Evolutionary conservation across 768 basidiomycete species (phyloP).

Genomic region (Hysterangium stoloniferum): DNA sequence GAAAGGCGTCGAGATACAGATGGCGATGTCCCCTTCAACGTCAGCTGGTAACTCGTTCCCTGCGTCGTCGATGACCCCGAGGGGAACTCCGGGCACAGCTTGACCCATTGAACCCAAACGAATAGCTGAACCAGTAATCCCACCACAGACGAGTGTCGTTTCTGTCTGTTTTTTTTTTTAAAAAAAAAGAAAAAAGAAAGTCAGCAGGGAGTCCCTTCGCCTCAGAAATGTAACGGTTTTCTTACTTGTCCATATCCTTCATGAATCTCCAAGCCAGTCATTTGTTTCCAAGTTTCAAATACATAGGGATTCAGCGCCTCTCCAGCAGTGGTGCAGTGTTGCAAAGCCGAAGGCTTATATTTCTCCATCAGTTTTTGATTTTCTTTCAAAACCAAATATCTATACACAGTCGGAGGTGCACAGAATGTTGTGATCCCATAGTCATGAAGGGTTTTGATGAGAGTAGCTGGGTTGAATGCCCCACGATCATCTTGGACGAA

Average conservation of each 20-base stretch:
- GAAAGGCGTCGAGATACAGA: background rate
- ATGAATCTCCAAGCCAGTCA: background rate
- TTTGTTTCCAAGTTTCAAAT: background rate
- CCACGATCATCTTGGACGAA: conserved; percentile 2
- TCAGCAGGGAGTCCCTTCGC: too few relatives aligned
- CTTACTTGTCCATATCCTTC: conserved; percentile 2
- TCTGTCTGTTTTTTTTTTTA: background rate
- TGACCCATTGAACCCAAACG: background rate
- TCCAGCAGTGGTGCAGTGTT: background rate
- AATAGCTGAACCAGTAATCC: background rate
- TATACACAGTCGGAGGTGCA: background rate
- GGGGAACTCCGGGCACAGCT: background rate
- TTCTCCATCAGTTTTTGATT: background rate
- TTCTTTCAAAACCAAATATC: background rate
- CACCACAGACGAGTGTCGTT: background rate
- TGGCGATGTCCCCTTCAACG: background rate
- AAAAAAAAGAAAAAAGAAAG: too few relatives aligned
- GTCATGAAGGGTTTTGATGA: background rate
- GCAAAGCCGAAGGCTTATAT: background rate
- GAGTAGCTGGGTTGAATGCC: background rate
- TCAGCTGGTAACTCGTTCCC: background rate
- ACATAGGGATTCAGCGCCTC: conserved; percentile 1
- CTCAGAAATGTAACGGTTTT: background rate
- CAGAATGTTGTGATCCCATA: background rate
- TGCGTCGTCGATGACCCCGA: background rate